These are phyloP conservation scores for Aeschynomene evenia DNA, from an alignment of 306 rosid genomes.

Conservation along the genomic window DNA sequence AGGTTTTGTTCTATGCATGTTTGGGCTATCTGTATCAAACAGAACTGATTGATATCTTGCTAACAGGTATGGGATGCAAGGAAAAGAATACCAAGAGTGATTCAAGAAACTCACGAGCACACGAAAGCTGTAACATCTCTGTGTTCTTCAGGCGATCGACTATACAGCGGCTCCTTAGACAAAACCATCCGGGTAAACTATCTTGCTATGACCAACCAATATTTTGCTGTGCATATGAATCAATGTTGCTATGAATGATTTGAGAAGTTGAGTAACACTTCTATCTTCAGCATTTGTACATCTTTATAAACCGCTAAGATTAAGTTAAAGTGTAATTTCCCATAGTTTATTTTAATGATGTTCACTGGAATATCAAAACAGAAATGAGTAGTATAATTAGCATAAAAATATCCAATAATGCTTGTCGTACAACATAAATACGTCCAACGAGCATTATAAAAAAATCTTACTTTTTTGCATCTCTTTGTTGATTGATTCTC, in stretches of 20 bases:
- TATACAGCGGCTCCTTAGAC: conserved; percentile 87
- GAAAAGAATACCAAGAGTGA: conserved; percentile 56
- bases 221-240: not conserved
- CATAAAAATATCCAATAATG: no score
- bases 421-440: no score
- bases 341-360: not conserved
- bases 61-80: conserved; percentile 86
- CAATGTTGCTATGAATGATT: conserved; percentile 4
- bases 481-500: conserved; percentile 2
- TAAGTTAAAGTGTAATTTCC: not conserved
- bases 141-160: conserved; percentile 51
- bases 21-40: conserved; percentile 11
- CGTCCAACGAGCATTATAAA: not conserved
- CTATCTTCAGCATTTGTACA: not conserved
- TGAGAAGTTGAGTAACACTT: conserved; percentile 1
- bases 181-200: conserved; percentile 79
- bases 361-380: conserved; percentile 1
- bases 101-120: conserved; percentile 84
- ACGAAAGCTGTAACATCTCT: conserved; percentile 84
- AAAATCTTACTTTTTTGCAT: not conserved
- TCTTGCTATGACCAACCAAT: conserved; percentile 14
- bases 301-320: conserved; percentile 10
- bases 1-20: not conserved
- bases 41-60: conserved; percentile 14
- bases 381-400: not conserved